Evolutionary conservation across 257 asterid species (phyloP), one percentile per base, ranked within the genome.

Genomic region (Ehretia macrophylla): DNA sequence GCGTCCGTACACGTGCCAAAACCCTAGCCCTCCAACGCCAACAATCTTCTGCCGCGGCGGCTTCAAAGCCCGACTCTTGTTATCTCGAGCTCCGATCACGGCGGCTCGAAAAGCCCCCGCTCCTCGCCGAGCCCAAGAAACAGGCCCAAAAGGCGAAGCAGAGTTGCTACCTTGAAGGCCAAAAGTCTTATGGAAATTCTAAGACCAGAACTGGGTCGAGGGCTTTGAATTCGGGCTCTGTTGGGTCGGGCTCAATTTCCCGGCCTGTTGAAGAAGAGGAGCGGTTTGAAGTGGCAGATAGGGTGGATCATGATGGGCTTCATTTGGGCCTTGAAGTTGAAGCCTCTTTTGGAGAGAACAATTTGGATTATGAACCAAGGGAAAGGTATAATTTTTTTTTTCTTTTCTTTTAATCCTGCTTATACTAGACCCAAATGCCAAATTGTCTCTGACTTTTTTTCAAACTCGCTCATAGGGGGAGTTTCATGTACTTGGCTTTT

Each of bases 1-100:
- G 95, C 17, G 95, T 84, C 2, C 89, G 84, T 14, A 85, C 95
- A 8, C 85, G 90, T 52, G 83, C 95, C 55, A 84, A 80, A 78
- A 80, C 90, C 81, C 83, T 88, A 66, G 84, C 93, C 1, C 83
- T 88, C 12, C 93, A 76, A 23, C 82, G 85, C 65, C 84, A 71
- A 1, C 79, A 77, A 17, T 54, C 79, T 46, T 51, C 75, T 44
- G 13, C 63, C 18, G 51, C 37, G 38, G 50, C 47, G 47, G 14
- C 47, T 42, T 42, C 47, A 10, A 42, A 42, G 16, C 47, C 47
- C 47, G 47, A 42, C 47, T 42, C 47, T 42, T 42, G 47, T 42
- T 42, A 42, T 51, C 85, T 87, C 14, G 70, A 87, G 65, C 91
- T 87, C 59, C 86, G 96, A 18, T 79, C 92, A 1, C 83, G 88